Evolutionary conservation across 2,329 filamentous ascomycete genomes (phyloP).

Genomic region (Bertia moriformis): DNA sequence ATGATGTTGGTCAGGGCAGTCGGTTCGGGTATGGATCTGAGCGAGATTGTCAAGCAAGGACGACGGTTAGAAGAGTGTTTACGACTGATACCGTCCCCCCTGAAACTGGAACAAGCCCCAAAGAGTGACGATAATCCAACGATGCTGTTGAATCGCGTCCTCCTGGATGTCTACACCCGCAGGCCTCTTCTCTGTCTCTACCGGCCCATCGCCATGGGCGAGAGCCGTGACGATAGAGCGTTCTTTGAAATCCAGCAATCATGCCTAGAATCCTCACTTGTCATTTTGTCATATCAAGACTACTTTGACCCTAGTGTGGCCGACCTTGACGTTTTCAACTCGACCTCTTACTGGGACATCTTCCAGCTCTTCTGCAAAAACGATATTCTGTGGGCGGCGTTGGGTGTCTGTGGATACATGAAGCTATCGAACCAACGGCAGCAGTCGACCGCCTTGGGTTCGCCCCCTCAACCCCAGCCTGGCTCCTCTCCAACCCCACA

Average conservation of each 20-base stretch:
- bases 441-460: no score
- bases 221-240: slow-evolving; percentile 4
- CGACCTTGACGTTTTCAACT: slow-evolving; percentile 10
- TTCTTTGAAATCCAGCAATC: slow-evolving; percentile 8
- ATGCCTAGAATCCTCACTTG: slow-evolving; percentile 11
- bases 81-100: no score
- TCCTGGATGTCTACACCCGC: slow-evolving; percentile 12
- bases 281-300: slow-evolving; percentile 13
- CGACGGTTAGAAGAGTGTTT: no score
- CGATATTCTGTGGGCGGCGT: slow-evolving; percentile 14
- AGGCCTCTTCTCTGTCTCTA: slow-evolving; percentile 14
- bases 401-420: slow-evolving; percentile 14
- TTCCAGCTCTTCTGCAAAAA: slow-evolving; percentile 13
- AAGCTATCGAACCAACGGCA: slow-evolving; percentile 4
- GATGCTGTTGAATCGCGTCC: slow-evolving; percentile 9
- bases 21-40: no score
- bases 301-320: slow-evolving; percentile 14
- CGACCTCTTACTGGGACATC: slow-evolving; percentile 10
- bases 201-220: slow-evolving; percentile 8
- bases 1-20: no score
- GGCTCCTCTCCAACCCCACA: no score
- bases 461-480: no score
- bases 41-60: no score
- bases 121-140: no score
- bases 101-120: no score